Conservation (phyloP, 805 yeast species). For the Yamadazyma ubonensis region DNA sequence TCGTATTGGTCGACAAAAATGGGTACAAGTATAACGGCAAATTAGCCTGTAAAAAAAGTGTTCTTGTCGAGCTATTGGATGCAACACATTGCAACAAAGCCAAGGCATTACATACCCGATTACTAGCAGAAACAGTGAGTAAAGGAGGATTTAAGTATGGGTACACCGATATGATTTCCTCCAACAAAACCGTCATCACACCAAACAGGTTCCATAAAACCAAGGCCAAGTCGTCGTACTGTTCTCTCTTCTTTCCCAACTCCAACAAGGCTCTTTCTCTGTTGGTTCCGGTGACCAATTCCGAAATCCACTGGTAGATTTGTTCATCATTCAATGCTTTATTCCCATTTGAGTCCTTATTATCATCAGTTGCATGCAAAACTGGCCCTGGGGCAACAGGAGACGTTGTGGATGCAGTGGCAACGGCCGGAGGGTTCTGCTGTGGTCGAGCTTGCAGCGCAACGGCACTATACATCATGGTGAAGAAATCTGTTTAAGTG, state of each 20-base stretch:
- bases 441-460: constrained; percentile 4
- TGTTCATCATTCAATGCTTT: constrained; percentile 59
- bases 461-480: constrained; percentile 9
- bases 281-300: constrained; percentile 84
- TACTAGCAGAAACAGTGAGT: constrained; percentile 80
- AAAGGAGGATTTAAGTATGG: constrained; percentile 87
- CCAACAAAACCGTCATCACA: constrained; percentile 87
- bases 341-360: neutral
- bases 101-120: constrained; percentile 92
- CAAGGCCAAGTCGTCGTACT: constrained; percentile 88
- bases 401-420: neutral
- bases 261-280: constrained; percentile 92
- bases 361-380: neutral
- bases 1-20: constrained; percentile 85
- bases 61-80: constrained; percentile 87
- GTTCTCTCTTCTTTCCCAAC: constrained; percentile 90
- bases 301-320: constrained; percentile 86
- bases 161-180: constrained; percentile 87
- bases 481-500: no score
- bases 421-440: neutral
- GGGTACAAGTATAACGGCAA: constrained; percentile 92
- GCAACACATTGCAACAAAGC: constrained; percentile 97
- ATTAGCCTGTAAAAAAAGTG: constrained; percentile 81
- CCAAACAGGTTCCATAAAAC: constrained; percentile 96
- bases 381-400: neutral